Base-by-base conservation (phyloP, 2,329 filamentous ascomycete species). In the Xylaria arbuscula region DNA sequence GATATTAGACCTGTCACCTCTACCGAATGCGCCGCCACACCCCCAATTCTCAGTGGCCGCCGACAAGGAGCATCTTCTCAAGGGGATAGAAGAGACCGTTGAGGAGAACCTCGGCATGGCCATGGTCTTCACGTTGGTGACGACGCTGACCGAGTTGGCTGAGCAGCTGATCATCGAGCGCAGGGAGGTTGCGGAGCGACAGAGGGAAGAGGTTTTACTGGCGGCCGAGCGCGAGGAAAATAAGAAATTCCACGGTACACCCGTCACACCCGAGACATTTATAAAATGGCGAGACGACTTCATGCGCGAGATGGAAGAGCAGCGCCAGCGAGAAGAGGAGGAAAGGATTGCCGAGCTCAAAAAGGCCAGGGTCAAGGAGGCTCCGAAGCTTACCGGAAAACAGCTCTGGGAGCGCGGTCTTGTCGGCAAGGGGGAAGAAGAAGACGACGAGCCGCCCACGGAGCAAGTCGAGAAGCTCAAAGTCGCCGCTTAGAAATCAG, bases 51-150 rank as follows among this genome's bases (percentile, higher is more conserved):
- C 91, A 78, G 85, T 98, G 55, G 87, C 91, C 75, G 89, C 92
- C 57, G 96, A 99, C 84, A 93, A 93, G 78, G 85, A 88, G 19
- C 81, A 82, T 61, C 88, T 99, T 15, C 87, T 98, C 17, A 85
- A 89, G 59, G 87, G 88, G 1, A 84, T 98, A 13, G 81, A 89
- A 47, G 89, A 91, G 17, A 92, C 91, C 0, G 92, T 98, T 42
- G 90, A 96, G 78, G 96, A 99, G 80, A 98, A 94, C 74, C 82
- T 98, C 68, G 96, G 96, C 70, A 98, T 98, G 91, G 93, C 94
- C 64, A 99, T 99, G 96, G 84, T 99, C 1, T 99, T 98, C 81
- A 93, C 95, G 0, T 84, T 99, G 28, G 92, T 97, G 62, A 93
- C 92, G 15, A 89, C 92, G 0, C 83, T 99, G 68, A 98, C 98